phyloP scores from a whole-genome alignment of 31 red algal species.

The Bonnemaisonia californica region DNA sequence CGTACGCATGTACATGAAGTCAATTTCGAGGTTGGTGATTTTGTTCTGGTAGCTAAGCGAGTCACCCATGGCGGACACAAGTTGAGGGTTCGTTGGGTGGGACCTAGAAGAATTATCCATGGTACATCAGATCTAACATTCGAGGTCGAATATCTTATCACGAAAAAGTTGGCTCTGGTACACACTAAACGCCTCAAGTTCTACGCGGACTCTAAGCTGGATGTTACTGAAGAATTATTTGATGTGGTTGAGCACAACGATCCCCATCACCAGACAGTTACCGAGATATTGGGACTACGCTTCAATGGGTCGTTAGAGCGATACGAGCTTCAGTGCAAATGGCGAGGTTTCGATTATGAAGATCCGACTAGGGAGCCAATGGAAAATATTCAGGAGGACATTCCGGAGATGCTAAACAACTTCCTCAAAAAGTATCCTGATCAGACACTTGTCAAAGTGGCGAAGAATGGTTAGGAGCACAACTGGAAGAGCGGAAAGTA shows the following conservation, averaged over 20 bases:
- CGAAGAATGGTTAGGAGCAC: not conserved
- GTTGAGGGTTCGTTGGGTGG: not conserved
- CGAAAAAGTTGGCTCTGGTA: not conserved
- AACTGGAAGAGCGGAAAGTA: too few relatives aligned
- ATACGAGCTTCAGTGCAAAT: conserved; percentile 22
- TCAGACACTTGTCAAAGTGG: not conserved
- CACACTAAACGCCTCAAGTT: conserved; percentile 23
- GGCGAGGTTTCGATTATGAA: conserved; percentile 38
- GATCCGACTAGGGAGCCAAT: conserved; percentile 35
- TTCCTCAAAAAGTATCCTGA: conserved; percentile 4
- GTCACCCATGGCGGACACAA: not conserved
- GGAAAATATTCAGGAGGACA: conserved; percentile 12
- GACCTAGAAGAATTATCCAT: conserved; percentile 1
- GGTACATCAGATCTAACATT: conserved; percentile 1
- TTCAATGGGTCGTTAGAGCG: not conserved
- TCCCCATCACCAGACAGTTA: not conserved
- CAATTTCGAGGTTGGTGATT: conserved; percentile 22
- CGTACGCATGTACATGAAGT: conserved; percentile 6
- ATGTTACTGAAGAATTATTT: conserved; percentile 1
- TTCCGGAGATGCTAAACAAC: conserved; percentile 15
- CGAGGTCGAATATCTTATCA: conserved; percentile 24
- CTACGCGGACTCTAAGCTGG: conserved; percentile 29
- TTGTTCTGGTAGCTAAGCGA: conserved; percentile 19
- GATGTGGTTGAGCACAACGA: conserved; percentile 35
- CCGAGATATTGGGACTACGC: conserved; percentile 8